Evolutionary conservation across 2,329 filamentous ascomycete genomes (phyloP).

Genomic region (Xylariomycetidae sp.): DNA sequence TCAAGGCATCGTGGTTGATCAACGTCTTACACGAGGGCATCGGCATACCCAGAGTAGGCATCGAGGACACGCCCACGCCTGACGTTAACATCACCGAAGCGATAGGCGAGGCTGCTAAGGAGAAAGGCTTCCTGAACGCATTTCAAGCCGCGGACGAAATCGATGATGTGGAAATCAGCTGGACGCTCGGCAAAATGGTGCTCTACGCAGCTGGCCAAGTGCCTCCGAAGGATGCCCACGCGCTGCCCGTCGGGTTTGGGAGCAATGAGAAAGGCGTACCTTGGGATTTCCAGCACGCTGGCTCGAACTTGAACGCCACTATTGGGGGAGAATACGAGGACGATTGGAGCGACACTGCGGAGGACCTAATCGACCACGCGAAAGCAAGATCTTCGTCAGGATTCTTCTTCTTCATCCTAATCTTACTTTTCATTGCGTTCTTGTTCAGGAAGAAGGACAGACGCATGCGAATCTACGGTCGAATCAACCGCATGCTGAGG

Average conservation of each 20-base stretch:
- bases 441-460: slow-evolving; percentile 76
- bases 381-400: slow-evolving; percentile 65
- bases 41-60: slow-evolving; percentile 76
- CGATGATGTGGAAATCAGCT: slow-evolving; percentile 85
- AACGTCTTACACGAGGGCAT: slow-evolving; percentile 95
- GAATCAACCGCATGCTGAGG: slow-evolving; percentile 38
- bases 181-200: slow-evolving; percentile 95
- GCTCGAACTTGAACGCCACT: slow-evolving; percentile 42
- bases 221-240: slow-evolving; percentile 51
- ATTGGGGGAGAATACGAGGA: slow-evolving; percentile 36
- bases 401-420: slow-evolving; percentile 69
- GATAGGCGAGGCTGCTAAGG: slow-evolving; percentile 60
- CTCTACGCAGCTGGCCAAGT: slow-evolving; percentile 90
- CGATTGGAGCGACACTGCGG: slow-evolving; percentile 46
- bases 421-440: slow-evolving; percentile 63
- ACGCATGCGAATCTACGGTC: slow-evolving; percentile 54
- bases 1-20: slow-evolving; percentile 97
- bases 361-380: slow-evolving; percentile 59
- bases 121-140: slow-evolving; percentile 71
- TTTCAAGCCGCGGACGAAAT: slow-evolving; percentile 95
- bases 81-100: slow-evolving; percentile 67
- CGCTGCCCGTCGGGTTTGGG: slow-evolving; percentile 83
- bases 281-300: slow-evolving; percentile 77
- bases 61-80: slow-evolving; percentile 55
- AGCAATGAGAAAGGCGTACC: slow-evolving; percentile 68